phyloP scores from a whole-genome alignment of 2,329 filamentous ascomycete genomes.

The Colletotrichum trifolii region DNA sequence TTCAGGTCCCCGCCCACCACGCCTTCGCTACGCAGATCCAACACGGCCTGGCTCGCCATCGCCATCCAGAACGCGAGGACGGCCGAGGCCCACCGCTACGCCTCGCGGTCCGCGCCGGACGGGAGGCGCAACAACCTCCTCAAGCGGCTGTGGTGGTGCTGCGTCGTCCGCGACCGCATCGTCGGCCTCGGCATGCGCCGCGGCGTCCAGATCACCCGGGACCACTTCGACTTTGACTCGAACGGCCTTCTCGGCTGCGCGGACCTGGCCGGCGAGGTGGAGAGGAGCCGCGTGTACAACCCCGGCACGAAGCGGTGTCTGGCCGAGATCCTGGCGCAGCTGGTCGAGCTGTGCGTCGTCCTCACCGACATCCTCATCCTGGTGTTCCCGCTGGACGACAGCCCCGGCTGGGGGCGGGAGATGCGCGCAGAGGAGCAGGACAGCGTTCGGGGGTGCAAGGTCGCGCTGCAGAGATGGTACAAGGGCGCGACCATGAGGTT shows the following conservation, averaged over 20 bases:
- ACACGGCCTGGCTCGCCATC: conserved; percentile 60
- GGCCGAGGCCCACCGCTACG: conserved; percentile 56
- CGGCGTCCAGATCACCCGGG: conserved; percentile 59
- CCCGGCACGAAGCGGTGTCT: conserved; percentile 56
- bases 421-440: conserved; percentile 45
- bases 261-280: conserved; percentile 59
- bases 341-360: conserved; percentile 57
- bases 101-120: conserved; percentile 45
- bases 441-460: conserved; percentile 49
- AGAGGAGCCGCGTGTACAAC: conserved; percentile 57
- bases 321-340: conserved; percentile 56
- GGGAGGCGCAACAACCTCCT: conserved; percentile 54
- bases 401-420: conserved; percentile 51
- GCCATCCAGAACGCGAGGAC: conserved; percentile 62
- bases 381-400: conserved; percentile 56
- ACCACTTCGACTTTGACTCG: conserved; percentile 56
- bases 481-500: conserved; percentile 50
- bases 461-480: conserved; percentile 53
- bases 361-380: conserved; percentile 59
- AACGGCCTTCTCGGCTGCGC: conserved; percentile 50
- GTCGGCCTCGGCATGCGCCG: conserved; percentile 61
- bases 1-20: conserved; percentile 51
- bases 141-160: conserved; percentile 67
- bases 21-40: conserved; percentile 49
- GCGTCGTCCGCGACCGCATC: conserved; percentile 62